Evolutionary conservation across 441 rosid genomes (phyloP).

Genomic region (Gossypium gossypioides): DNA sequence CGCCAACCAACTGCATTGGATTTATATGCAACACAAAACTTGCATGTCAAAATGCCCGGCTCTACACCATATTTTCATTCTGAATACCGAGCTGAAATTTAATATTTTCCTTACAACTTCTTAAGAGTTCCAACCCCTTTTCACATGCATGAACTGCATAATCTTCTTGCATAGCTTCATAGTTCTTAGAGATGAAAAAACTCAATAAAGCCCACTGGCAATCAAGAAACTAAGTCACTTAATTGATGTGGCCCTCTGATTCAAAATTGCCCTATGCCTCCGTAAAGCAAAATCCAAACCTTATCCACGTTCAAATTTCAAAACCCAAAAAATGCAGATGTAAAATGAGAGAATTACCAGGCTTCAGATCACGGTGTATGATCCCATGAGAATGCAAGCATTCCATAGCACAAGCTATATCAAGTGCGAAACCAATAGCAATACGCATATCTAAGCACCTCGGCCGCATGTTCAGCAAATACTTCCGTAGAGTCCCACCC

Average conservation of each 20-base stretch:
- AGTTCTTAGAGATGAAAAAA: background rate
- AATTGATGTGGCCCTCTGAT: background rate
- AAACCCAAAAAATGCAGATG: background rate
- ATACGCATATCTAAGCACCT: slow-evolving; percentile 47
- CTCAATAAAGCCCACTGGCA: background rate
- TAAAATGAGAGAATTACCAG: slow-evolving; percentile 38
- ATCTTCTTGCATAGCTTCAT: background rate
- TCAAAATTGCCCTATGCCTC: background rate
- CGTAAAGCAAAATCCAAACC: background rate
- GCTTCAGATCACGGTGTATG: slow-evolving; percentile 89
- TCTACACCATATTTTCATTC: background rate
- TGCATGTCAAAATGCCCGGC: background rate
- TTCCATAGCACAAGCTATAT: slow-evolving; percentile 91
- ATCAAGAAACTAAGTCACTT: background rate
- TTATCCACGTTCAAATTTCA: background rate
- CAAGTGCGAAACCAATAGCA: slow-evolving; percentile 77
- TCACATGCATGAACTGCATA: background rate
- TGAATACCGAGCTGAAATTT: background rate
- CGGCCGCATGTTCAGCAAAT: slow-evolving; percentile 58
- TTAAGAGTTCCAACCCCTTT: background rate
- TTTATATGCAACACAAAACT: background rate
- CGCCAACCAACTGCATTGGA: background rate
- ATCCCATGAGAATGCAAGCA: slow-evolving; percentile 85
- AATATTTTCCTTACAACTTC: background rate
- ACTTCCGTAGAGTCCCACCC: slow-evolving; percentile 80